Percentiles rank a stretch among this genome's conserved stretches.
Conservation (phyloP, 1,284 basidiomycete genomes). For the Apiotrichum akiyoshidainum region DNA sequence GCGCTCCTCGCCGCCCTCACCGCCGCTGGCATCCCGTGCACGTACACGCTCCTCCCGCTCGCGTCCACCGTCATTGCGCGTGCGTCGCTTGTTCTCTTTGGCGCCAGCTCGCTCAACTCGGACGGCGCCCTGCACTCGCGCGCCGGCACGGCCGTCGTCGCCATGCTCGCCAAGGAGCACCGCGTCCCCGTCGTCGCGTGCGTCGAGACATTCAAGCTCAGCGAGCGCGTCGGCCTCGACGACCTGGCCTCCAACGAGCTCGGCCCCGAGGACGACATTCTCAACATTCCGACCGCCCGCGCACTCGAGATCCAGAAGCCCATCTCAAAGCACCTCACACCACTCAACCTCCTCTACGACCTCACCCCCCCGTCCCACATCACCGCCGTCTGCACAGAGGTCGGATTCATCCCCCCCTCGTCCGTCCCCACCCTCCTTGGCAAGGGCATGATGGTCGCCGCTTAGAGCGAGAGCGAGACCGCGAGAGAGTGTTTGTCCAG, state of each 20-base stretch:
- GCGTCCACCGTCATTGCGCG: constrained; percentile 77
- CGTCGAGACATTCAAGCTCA: constrained; percentile 98
- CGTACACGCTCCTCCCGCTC: constrained; percentile 87
- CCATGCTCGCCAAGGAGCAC: constrained; percentile 89
- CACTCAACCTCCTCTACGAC: constrained; percentile 83
- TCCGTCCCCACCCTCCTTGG: constrained; percentile 53
- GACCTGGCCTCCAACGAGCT: constrained; percentile 95
- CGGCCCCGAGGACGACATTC: constrained; percentile 55
- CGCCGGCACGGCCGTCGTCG: constrained; percentile 90
- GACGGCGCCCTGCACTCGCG: constrained; percentile 93
- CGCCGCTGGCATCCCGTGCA: constrained; percentile 74
- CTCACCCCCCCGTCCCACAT: constrained; percentile 83
- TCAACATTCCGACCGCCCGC: constrained; percentile 26
- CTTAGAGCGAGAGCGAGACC: neutral
- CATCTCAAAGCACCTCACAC: constrained; percentile 55
- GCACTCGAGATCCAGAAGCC: constrained; percentile 16
- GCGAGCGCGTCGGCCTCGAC: constrained; percentile 87
- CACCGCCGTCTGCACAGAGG: constrained; percentile 91
- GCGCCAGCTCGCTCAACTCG: constrained; percentile 88
- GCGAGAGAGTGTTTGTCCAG: no score
- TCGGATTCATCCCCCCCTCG: constrained; percentile 78
- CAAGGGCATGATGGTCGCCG: constrained; percentile 29
- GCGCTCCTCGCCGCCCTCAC: constrained; percentile 70
- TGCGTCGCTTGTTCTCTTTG: constrained; percentile 78
- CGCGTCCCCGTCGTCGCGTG: constrained; percentile 92